phyloP scores from a whole-genome alignment of 139 green algal species.

The Volvox africanus region DNA sequence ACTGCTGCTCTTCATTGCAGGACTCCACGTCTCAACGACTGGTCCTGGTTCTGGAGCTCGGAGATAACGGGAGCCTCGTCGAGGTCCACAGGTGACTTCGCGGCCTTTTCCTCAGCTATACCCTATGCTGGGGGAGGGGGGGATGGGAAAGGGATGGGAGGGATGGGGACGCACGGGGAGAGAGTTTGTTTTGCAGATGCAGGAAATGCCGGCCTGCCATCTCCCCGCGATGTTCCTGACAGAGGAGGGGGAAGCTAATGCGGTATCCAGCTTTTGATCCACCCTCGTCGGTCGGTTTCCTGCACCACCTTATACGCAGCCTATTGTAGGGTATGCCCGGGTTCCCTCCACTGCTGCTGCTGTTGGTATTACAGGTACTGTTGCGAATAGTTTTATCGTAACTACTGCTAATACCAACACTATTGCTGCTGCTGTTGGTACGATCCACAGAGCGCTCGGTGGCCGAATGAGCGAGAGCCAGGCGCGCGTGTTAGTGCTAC shows the following conservation, averaged over 20 bases:
- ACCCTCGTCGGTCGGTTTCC: background rate
- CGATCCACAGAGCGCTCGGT: background rate
- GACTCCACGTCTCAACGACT: background rate
- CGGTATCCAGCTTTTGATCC: too few species aligned
- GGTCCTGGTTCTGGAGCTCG: conserved; percentile 41
- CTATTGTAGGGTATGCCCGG: too few species aligned
- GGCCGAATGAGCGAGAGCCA: conserved; percentile 23
- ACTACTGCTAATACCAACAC: background rate
- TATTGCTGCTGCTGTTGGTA: background rate
- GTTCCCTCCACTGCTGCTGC: background rate
- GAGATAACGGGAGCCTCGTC: conserved; percentile 3
- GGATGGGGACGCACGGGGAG: background rate
- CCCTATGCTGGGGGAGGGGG: background rate
- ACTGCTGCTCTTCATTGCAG: background rate
- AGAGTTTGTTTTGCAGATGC: background rate
- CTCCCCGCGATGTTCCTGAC: background rate
- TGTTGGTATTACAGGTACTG: background rate
- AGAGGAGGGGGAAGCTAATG: too few species aligned
- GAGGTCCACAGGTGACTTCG: background rate
- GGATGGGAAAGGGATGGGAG: background rate
- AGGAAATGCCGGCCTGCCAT: background rate
- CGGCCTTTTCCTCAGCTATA: too few species aligned
- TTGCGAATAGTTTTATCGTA: background rate
- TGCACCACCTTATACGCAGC: too few species aligned
- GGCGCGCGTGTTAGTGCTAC: conserved; percentile 19